A percentile compares a stretch with the other conserved stretches of the same genome.
Conservation (phyloP, 805 yeast genomes). For the Barnettozyma populi region DNA sequence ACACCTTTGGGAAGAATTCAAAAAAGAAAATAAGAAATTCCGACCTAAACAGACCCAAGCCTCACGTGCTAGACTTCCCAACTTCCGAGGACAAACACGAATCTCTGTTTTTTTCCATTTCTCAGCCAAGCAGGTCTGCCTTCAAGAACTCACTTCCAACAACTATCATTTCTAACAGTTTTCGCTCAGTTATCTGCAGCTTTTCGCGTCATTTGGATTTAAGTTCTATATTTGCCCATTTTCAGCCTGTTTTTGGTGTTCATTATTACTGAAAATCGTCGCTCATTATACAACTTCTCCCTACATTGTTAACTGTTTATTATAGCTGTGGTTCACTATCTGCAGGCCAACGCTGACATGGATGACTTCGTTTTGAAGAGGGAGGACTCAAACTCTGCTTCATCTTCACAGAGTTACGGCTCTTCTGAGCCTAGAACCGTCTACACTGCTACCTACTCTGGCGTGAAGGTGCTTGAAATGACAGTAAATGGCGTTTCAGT, state of each 20-base stretch:
- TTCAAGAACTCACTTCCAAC: not conserved
- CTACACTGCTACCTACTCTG: conserved; percentile 72
- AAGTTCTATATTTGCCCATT: not conserved
- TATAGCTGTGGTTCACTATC: not conserved
- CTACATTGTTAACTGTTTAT: not conserved
- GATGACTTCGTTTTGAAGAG: conserved; percentile 6
- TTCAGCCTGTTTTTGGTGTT: not conserved
- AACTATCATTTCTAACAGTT: not conserved
- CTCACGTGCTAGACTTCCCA: too few species aligned
- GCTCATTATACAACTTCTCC: not conserved
- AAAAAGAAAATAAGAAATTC: not conserved
- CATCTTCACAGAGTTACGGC: conserved; percentile 6
- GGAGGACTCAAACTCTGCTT: conserved; percentile 5
- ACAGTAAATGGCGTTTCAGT: conserved; percentile 62
- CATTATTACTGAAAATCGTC: not conserved
- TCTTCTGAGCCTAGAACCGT: conserved; percentile 29
- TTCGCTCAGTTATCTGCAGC: not conserved
- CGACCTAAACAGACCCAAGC: not conserved
- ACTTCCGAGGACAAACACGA: not conserved
- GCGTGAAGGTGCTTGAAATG: conserved; percentile 80
- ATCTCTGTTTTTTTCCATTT: not conserved
- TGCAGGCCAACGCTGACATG: not conserved
- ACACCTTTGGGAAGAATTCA: not conserved
- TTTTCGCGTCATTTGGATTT: not conserved
- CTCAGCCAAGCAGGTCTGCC: not conserved